Evolutionary conservation across 75 land plant species (phyloP).

Genomic region (Pinus tabuliformis): DNA sequence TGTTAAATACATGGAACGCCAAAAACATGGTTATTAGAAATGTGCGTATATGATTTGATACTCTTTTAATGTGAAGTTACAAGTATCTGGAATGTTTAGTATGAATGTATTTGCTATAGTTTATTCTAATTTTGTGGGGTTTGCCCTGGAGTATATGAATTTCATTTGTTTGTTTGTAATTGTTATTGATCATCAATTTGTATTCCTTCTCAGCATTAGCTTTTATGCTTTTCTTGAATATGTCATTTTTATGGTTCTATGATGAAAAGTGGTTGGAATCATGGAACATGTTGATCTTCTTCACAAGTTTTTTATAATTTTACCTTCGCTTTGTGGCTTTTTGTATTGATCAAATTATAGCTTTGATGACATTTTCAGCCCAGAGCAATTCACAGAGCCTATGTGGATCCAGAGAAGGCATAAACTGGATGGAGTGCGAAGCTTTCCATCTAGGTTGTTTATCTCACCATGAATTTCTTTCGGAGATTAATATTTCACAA

Average conservation of each 20-base stretch:
- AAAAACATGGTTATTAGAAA: background rate
- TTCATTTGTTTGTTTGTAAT: background rate
- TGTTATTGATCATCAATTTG: background rate
- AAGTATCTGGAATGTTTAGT: too few species aligned
- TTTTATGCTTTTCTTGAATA: too few species aligned
- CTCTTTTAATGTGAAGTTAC: too few species aligned
- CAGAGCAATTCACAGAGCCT: slow-evolving; percentile 10
- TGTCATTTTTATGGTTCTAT: too few species aligned
- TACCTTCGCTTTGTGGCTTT: background rate
- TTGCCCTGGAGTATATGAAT: background rate
- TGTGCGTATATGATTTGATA: background rate
- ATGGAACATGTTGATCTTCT: background rate
- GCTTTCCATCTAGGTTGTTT: slow-evolving; percentile 19
- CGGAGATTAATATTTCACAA: background rate
- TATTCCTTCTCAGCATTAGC: background rate
- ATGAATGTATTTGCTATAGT: background rate
- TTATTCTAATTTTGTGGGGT: background rate
- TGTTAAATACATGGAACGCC: too few species aligned
- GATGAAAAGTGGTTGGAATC: background rate
- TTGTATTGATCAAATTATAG: background rate
- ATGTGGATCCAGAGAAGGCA: slow-evolving; percentile 13
- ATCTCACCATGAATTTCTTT: background rate
- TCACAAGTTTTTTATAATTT: background rate
- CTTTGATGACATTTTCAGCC: slow-evolving; percentile 3
- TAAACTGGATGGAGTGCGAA: slow-evolving; percentile 14